Evolutionary conservation across 441 rosid species (phyloP), one percentile per base, ranked within the genome.

Genomic region (Adansonia rubrostipa): DNA sequence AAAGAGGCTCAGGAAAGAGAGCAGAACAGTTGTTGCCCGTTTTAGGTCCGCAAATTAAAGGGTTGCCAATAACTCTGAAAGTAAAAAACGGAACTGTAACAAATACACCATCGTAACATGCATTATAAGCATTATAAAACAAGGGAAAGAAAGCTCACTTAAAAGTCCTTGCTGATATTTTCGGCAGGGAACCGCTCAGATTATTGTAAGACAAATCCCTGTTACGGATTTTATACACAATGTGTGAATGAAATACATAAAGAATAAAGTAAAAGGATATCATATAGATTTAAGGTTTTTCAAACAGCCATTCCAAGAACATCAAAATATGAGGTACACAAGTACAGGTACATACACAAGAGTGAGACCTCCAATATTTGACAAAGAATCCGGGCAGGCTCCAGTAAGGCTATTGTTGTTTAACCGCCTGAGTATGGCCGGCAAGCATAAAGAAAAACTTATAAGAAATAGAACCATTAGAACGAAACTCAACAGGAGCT

Each of bases 191-290:
- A 77, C 99, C 98, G 2, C 97, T 93, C 79, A 95, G 84, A 83
- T 95, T 95, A 88, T 95, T 95, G 80, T 82, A 93, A 11, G 99
- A 92, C 66, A 95, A 86, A 84, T 95, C 98, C 66, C 99, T 95
- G 78, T 87, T 86, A n/a, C 73, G 84, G 62, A 54, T 61, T 71
- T 69, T 17, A 78, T 17, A 22, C 45, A 54, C 28, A 80, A 42
- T 10, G 15, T 11, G 54, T 71, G 57, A 84, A 33, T 45, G 9
- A 67, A 11, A 53, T 5, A 51, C 54, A 75, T 56, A 36, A 6
- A 53, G 45, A 28, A 5, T 45, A 33, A 63, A 33, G 36, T 20
- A 76, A 64, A 2, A 57, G 51, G 64, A 63, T 51, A 74, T 65
- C 8, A 28, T 68, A 1, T 57, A 74, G 28, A 42, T 19, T 28